These are phyloP conservation scores for Leccinum olivaceopallidum DNA, from an alignment of 768 basidiomycete species.

Conservation along the genomic window DNA sequence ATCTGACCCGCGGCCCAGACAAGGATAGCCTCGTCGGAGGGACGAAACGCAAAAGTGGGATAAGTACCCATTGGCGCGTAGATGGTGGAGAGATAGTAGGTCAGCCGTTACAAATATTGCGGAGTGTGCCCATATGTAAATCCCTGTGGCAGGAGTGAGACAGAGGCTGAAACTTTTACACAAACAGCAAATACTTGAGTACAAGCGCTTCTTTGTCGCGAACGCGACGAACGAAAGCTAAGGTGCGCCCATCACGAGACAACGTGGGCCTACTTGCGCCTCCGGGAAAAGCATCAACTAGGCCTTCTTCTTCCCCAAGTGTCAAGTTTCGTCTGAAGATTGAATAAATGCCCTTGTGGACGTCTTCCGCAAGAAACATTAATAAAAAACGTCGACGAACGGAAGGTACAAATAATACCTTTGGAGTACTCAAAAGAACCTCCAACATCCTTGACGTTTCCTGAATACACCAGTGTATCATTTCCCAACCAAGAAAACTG, in stretches of 20 bases:
- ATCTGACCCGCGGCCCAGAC: constrained; percentile 79
- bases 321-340: constrained; percentile 71
- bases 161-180: not conserved
- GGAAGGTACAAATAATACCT: constrained; percentile 40
- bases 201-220: constrained; percentile 73
- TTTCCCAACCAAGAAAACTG: constrained; percentile 63
- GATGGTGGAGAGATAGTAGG: constrained; percentile 61
- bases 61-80: constrained; percentile 82
- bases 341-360: constrained; percentile 69
- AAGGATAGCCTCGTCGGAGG: constrained; percentile 41
- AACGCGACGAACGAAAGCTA: constrained; percentile 74
- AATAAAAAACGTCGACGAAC: not conserved
- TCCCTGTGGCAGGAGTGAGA: constrained; percentile 45
- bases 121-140: constrained; percentile 61
- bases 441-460: constrained; percentile 55
- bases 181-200: constrained; percentile 50
- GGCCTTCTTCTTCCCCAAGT: constrained; percentile 46
- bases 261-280: constrained; percentile 75
- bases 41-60: constrained; percentile 65
- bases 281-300: constrained; percentile 61
- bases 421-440: constrained; percentile 61
- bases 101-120: constrained; percentile 69
- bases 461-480: constrained; percentile 63
- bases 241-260: constrained; percentile 64
- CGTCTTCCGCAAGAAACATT: constrained; percentile 42